phyloP scores from a whole-genome alignment of 1,284 basidiomycete species.

The Papiliotrema terrestris region DNA sequence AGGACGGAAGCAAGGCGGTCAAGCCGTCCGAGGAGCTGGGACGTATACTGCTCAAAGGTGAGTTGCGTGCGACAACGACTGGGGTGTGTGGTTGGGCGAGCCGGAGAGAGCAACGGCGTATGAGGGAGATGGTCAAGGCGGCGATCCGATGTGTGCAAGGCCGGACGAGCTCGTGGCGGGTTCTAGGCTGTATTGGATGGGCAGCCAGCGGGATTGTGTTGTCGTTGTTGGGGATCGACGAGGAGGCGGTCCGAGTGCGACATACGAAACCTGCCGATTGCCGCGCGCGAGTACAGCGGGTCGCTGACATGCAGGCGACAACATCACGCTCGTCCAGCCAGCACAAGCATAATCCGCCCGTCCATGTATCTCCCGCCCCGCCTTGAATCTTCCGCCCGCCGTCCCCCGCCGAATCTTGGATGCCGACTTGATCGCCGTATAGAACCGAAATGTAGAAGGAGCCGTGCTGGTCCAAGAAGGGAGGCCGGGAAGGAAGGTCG shows the following conservation, averaged over 20 bases:
- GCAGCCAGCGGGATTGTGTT: too few relatives aligned
- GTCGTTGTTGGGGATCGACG: too few relatives aligned
- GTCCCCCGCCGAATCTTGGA: too few relatives aligned
- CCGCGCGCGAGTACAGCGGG: background rate
- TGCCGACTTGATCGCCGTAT: too few relatives aligned
- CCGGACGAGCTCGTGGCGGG: too few relatives aligned
- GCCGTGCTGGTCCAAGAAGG: too few relatives aligned
- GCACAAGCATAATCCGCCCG: constrained; percentile 6
- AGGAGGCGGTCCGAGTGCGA: too few relatives aligned
- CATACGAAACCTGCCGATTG: too few relatives aligned
- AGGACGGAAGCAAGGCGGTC: constrained; percentile 78
- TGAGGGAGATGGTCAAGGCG: background rate
- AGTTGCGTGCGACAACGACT: constrained; percentile 1
- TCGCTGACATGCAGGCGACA: constrained; percentile 87
- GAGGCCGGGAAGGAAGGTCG: too few relatives aligned
- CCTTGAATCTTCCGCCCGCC: background rate
- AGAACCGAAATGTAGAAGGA: too few relatives aligned
- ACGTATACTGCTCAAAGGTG: constrained; percentile 8
- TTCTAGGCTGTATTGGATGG: too few relatives aligned
- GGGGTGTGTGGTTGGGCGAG: constrained; percentile 7
- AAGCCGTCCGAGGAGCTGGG: constrained; percentile 61
- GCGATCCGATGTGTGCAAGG: background rate
- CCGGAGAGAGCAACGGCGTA: constrained; percentile 22
- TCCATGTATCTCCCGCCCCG: background rate
- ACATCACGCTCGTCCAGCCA: constrained; percentile 88